Base-by-base conservation (phyloP, 129 eudicot genomes). In the Daucus carota region DNA sequence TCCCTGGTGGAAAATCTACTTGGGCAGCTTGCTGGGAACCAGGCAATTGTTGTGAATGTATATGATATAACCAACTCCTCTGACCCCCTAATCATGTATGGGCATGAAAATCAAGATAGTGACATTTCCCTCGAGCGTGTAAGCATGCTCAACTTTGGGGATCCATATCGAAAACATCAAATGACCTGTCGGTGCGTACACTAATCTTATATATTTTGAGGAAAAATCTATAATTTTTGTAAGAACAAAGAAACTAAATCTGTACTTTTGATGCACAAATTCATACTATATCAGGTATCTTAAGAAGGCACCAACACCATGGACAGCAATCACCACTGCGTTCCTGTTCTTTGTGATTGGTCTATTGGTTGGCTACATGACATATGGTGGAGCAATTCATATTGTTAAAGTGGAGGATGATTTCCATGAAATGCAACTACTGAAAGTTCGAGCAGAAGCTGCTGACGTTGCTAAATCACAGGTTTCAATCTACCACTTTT, bases 381-480 rank as follows among this genome's bases (percentile, higher is more conserved):
- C 80, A 24, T 84, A 92, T 75, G 57, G 81, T 17, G 91, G 91
- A 12, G 91, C 83, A 18, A 82, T 59, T 34, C 92, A 86, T 75
- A 87, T 89, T 73, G 89, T 83, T 76, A 85, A 84, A 79, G 91
- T 92, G 24, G 87, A 84, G 81, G 90, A 92, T 31, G 93, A 89
- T 77, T 92, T 80, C 73, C 77, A 78, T 73, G 74, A 87, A 65
- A 92, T 92, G 97, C 80, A 87, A 73, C 80, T 78, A 68, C 67
- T 92, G 14, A 92, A 89, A 83, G 86, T 79, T 52, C 86, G 75
- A 42, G 97, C 97, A 40, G 97, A 92, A 81, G 97, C 97, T 67
- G 97, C 96, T 74, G 96, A 92, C 70, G 89, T 92, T 14, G 96
- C 97, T 77, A 92, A 92, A 84, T 89, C 97, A 46, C 97, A 85